Evolutionary conservation across 176 grass and related monocot genomes (phyloP).

Genomic region (Luzula sylvatica): DNA sequence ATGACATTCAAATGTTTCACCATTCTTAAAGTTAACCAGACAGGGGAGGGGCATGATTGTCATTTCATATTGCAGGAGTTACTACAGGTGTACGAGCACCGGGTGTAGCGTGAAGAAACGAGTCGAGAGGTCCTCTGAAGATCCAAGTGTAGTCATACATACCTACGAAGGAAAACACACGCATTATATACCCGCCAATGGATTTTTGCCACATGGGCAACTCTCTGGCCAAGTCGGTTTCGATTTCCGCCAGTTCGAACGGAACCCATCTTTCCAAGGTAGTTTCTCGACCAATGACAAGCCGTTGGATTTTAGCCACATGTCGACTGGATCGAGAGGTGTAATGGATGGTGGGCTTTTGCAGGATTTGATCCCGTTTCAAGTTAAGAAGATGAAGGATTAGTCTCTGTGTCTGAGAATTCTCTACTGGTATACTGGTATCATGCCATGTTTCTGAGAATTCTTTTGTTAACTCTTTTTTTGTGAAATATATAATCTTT

Average conservation of each 20-base stretch:
- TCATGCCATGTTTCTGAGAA: too few species aligned
- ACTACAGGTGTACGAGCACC: conserved; percentile 57
- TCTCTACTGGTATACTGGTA: too few species aligned
- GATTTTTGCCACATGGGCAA: neutral
- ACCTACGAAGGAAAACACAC: conserved; percentile 63
- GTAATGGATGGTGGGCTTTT: too few species aligned
- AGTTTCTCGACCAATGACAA: neutral
- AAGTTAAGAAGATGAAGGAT: too few species aligned
- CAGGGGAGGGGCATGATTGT: too few species aligned
- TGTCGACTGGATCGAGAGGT: too few species aligned
- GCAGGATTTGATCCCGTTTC: too few species aligned
- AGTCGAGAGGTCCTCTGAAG: conserved; percentile 42
- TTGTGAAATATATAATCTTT: too few species aligned
- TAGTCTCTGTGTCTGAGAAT: too few species aligned
- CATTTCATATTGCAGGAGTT: conserved; percentile 50
- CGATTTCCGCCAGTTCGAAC: neutral
- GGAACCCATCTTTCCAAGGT: neutral
- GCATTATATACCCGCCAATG: conserved; percentile 20
- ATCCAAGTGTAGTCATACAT: conserved; percentile 47
- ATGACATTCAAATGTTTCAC: too few species aligned
- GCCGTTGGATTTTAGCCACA: neutral
- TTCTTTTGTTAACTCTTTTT: too few species aligned
- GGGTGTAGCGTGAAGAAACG: conserved; percentile 65
- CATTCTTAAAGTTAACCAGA: too few species aligned
- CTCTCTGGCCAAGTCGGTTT: neutral